phyloP scores from a whole-genome alignment of 495 filamentous ascomycete species.

The Platismatia glauca region DNA sequence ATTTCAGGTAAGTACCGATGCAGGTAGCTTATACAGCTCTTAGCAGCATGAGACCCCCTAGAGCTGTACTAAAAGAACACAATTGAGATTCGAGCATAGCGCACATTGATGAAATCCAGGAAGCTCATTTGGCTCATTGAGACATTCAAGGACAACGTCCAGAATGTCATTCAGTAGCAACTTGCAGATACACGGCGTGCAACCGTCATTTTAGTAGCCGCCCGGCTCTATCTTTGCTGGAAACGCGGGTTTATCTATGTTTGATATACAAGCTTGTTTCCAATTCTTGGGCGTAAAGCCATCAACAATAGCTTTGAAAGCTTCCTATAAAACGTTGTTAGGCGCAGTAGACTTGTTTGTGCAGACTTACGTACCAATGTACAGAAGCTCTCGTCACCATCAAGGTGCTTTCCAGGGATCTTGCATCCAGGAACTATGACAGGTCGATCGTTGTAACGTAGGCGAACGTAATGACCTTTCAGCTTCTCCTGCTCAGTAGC shows the following conservation, averaged over 20 bases:
- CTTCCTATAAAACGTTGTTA: constrained; percentile 40
- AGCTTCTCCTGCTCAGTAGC: constrained; percentile 44
- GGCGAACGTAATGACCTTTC: constrained; percentile 78
- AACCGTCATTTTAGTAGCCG: constrained; percentile 26
- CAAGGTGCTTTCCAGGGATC: constrained; percentile 69
- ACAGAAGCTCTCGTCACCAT: constrained; percentile 86
- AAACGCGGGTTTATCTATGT: constrained; percentile 48
- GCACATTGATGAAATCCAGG: neutral
- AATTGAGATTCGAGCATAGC: neutral
- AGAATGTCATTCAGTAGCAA: neutral
- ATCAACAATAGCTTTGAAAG: constrained; percentile 88
- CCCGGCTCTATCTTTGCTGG: constrained; percentile 46
- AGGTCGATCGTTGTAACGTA: constrained; percentile 82
- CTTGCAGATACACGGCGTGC: neutral
- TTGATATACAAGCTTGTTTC: constrained; percentile 62
- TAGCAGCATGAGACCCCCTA: neutral
- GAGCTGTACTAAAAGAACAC: neutral
- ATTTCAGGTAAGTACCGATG: too few species aligned
- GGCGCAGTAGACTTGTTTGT: neutral
- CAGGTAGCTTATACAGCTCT: too few species aligned
- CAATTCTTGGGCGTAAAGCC: constrained; percentile 78
- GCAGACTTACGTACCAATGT: constrained; percentile 54
- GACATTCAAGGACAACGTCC: too few species aligned
- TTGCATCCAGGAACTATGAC: constrained; percentile 74
- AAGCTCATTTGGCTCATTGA: neutral